phyloP scores from a whole-genome alignment of 495 filamentous ascomycete genomes.

The Patellaria atrata region DNA sequence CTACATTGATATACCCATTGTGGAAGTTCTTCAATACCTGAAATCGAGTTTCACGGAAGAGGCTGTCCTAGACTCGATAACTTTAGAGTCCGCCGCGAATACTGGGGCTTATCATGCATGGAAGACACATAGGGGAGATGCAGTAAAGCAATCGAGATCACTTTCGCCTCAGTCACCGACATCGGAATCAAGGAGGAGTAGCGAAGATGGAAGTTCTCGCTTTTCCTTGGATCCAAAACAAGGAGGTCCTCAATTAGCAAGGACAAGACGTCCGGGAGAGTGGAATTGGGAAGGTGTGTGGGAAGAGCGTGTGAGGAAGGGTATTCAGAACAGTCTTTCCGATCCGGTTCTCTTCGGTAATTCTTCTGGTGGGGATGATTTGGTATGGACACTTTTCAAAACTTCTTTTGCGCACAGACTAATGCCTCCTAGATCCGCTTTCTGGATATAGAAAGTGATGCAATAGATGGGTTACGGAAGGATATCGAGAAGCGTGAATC shows the following conservation, averaged over 20 bases:
- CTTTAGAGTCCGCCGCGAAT: constrained; percentile 71
- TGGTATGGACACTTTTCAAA: neutral
- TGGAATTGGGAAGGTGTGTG: constrained; percentile 98
- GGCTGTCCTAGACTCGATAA: constrained; percentile 58
- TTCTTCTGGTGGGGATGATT: constrained; percentile 36
- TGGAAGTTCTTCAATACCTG: constrained; percentile 63
- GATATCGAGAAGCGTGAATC: too few species aligned
- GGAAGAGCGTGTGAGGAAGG: constrained; percentile 66
- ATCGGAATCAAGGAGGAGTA: constrained; percentile 1
- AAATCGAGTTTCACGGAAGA: constrained; percentile 67
- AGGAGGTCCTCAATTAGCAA: constrained; percentile 7
- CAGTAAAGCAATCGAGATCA: constrained; percentile 1
- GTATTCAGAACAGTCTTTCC: constrained; percentile 58
- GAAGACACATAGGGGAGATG: constrained; percentile 44
- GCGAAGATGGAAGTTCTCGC: neutral
- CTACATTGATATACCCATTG: constrained; percentile 31
- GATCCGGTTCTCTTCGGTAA: constrained; percentile 64
- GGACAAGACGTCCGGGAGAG: constrained; percentile 50
- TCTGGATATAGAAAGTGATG: constrained; percentile 1
- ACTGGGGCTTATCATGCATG: constrained; percentile 84
- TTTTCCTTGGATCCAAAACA: neutral
- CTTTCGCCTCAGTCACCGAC: constrained; percentile 4
- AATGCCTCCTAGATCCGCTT: constrained; percentile 2
- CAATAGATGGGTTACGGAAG: neutral
- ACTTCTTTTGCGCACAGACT: neutral